These are phyloP conservation scores for Rhododendron ovatum DNA, from an alignment of 148 eudicot species.

Conservation along the genomic window DNA sequence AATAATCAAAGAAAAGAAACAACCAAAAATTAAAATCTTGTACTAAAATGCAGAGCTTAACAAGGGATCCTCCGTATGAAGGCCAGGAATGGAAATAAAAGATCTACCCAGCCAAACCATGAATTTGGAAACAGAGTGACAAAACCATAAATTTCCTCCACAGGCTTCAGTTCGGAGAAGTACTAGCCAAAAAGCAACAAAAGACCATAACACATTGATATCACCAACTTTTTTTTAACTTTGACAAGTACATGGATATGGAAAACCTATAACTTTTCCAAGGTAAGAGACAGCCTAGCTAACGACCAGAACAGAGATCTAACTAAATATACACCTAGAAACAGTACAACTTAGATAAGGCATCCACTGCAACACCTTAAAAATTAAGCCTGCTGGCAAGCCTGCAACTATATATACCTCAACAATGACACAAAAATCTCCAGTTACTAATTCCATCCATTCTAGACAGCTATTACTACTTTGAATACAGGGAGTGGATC, in stretches of 20 bases:
- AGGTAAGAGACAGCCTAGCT: not conserved
- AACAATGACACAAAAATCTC: not conserved
- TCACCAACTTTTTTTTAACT: not conserved
- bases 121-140: not conserved
- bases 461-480: not conserved
- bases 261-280: not conserved
- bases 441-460: constrained; percentile 3
- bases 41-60: not conserved
- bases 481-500: not conserved
- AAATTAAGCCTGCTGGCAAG: not conserved
- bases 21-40: not conserved
- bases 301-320: not conserved
- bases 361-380: not conserved
- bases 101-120: not conserved
- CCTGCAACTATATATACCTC: not conserved
- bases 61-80: not conserved
- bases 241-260: not conserved
- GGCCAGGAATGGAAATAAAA: not conserved
- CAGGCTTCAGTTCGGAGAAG: not conserved
- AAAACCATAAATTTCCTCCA: not conserved
- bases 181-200: not conserved
- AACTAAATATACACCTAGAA: not conserved
- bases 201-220: not conserved
- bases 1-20: not conserved
- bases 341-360: not conserved